Evolutionary conservation across 2,329 filamentous ascomycete species (phyloP).

Genomic region (Pseudogymnoascus sp.): DNA sequence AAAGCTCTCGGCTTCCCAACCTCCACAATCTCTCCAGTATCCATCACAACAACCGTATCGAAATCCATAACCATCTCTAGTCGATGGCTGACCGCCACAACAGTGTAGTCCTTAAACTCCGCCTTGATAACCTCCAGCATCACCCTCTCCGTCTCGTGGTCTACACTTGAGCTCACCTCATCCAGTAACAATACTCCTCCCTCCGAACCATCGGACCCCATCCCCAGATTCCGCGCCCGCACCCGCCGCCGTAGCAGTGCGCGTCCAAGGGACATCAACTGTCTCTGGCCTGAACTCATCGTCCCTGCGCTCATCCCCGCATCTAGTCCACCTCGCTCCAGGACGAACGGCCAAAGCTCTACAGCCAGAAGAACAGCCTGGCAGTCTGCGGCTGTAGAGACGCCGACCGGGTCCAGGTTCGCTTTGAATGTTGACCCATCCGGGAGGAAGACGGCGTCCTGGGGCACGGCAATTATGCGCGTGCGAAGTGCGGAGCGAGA

Average conservation of each 20-base stretch:
- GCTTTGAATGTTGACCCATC: slow-evolving; percentile 32
- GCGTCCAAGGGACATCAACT: slow-evolving; percentile 38
- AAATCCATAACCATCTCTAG: slow-evolving; percentile 24
- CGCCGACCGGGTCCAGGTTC: slow-evolving; percentile 36
- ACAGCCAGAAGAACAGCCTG: slow-evolving; percentile 11
- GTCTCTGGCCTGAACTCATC: slow-evolving; percentile 38
- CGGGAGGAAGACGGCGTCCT: slow-evolving; percentile 45
- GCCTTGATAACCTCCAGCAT: slow-evolving; percentile 21
- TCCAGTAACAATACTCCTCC: slow-evolving; percentile 27
- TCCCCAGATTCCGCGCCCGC: slow-evolving; percentile 18
- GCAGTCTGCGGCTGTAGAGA: slow-evolving; percentile 20
- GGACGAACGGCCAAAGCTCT: slow-evolving; percentile 12
- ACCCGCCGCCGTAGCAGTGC: slow-evolving; percentile 23
- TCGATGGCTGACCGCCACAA: slow-evolving; percentile 26
- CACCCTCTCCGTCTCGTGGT: slow-evolving; percentile 17
- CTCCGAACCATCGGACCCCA: slow-evolving; percentile 18
- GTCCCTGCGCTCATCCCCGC: slow-evolving; percentile 23
- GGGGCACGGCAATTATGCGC: slow-evolving; percentile 43
- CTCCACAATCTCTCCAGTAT: slow-evolving; percentile 19
- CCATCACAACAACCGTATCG: slow-evolving; percentile 25
- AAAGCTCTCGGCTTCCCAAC: slow-evolving; percentile 8
- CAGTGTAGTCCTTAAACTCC: slow-evolving; percentile 23
- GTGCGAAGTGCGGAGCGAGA: slow-evolving; percentile 36
- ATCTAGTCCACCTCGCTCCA: slow-evolving; percentile 31
- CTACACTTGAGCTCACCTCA: slow-evolving; percentile 23